Evolutionary conservation across 2,329 filamentous ascomycete genomes (phyloP).

Genomic region (Capronia coronata): DNA sequence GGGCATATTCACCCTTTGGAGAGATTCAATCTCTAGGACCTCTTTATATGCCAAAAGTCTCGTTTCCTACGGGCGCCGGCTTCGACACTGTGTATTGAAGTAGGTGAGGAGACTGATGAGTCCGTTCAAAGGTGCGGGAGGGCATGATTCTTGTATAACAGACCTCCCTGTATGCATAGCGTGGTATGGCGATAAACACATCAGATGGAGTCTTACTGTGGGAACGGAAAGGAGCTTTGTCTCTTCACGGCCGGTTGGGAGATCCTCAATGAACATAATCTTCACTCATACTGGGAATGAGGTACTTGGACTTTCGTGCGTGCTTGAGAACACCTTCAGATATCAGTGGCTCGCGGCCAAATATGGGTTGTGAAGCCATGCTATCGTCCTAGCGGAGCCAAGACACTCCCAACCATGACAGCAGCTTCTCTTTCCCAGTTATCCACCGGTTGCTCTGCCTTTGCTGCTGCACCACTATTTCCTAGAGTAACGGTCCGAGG

Average conservation of each 20-base stretch:
- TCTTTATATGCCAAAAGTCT: neutral
- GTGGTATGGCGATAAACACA: neutral
- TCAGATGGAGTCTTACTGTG: neutral
- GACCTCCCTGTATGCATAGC: neutral
- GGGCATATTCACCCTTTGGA: neutral
- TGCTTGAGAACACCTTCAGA: neutral
- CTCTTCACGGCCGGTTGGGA: no score
- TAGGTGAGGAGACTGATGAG: neutral
- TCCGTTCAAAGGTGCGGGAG: neutral
- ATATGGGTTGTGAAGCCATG: neutral
- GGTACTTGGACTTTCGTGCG: neutral
- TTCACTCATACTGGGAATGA: slow-evolving; percentile 4
- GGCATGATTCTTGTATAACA: neutral
- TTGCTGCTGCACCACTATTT: slow-evolving; percentile 40
- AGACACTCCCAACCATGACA: slow-evolving; percentile 84
- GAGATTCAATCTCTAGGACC: no score
- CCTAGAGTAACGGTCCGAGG: slow-evolving; percentile 47
- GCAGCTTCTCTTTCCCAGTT: slow-evolving; percentile 87
- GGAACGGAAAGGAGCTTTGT: no score
- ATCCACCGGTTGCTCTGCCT: slow-evolving; percentile 43
- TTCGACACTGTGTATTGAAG: neutral
- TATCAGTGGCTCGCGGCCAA: neutral
- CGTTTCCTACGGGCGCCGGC: neutral
- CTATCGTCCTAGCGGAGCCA: slow-evolving; percentile 46
- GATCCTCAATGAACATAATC: slow-evolving; percentile 4